Conservation (phyloP, 768 basidiomycete species). For the Dacryopinax primogenitus region DNA sequence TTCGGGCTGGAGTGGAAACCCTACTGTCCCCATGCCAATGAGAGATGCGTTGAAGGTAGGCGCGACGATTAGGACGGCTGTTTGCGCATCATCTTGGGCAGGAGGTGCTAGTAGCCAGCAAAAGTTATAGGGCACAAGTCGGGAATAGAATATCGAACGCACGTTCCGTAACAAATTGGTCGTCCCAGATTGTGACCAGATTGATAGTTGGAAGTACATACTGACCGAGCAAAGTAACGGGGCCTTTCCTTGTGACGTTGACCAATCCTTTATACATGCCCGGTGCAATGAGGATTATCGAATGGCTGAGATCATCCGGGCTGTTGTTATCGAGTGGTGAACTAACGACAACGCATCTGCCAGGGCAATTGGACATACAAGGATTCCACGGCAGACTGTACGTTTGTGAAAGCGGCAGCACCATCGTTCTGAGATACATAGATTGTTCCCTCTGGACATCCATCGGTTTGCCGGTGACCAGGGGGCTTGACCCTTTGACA, state of each 20-base stretch:
- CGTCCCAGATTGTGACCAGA: conserved; percentile 44
- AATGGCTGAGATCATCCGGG: conserved; percentile 28
- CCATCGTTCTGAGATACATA: conserved; percentile 43
- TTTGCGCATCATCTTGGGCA: conserved; percentile 40
- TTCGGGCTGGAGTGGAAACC: conserved; percentile 39
- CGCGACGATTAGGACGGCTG: conserved; percentile 44
- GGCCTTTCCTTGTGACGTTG: conserved; percentile 41
- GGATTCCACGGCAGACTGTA: conserved; percentile 46
- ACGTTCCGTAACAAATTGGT: conserved; percentile 31
- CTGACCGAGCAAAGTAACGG: conserved; percentile 41
- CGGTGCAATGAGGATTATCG: conserved; percentile 41
- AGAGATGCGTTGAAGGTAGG: conserved; percentile 45
- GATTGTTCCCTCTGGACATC: conserved; percentile 47
- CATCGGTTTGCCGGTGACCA: conserved; percentile 33
- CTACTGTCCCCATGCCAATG: conserved; percentile 48
- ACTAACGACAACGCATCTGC: background rate
- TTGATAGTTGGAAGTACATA: conserved; percentile 26
- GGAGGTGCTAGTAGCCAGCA: conserved; percentile 1
- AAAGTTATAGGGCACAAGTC: background rate
- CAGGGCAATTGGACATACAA: conserved; percentile 33
- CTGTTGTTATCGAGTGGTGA: conserved; percentile 23
- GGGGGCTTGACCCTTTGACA: conserved; percentile 43
- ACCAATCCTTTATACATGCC: conserved; percentile 51
- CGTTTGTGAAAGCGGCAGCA: conserved; percentile 34
- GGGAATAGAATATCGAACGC: conserved; percentile 14